Base-by-base conservation (phyloP, 2,329 filamentous ascomycete genomes). In the Mycosphaerella arachidis region DNA sequence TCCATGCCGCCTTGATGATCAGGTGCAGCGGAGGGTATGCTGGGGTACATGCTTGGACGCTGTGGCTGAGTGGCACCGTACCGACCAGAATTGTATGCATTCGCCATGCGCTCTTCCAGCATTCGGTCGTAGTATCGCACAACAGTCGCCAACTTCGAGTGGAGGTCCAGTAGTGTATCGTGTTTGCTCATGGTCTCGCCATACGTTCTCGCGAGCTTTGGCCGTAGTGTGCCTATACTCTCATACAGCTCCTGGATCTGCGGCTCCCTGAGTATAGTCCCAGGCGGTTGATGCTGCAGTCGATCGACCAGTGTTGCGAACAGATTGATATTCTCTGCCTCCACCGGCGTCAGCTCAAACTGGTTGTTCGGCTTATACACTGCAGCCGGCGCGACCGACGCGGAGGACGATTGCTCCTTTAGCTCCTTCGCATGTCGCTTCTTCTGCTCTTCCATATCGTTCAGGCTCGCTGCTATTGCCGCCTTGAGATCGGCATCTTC, bases 171-270 rank as follows among this genome's bases (percentile, higher is more conserved):
- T 9, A 99, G 82, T 0, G 93, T 94, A 73, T 99, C 92, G 75
- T 97, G 94, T 76, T 99, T 99, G 84, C 94, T 97, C 94, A 99
- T 97, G 0, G 94, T 97, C 78, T 99, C 94, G 57, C 94, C 94
- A 72, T 97, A 97, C 0, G 93, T 97, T 59, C 94, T 85, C 4
- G 94, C 94, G 57, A 99, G 81, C 75, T 99, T 99, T 1, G 94
- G 94, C 53, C 94, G 85, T 63, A 99, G 79, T 16, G 91, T 84
- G n/a, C 93, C 92, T 68, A 99, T 97, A 69, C 92, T 95, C 71
- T 97, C 94, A 73, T 99, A 99, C 4, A 99, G 81, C 76, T 99
- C 94, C 75, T 99, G 94, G 54, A 99, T 97, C 73, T 97, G 94
- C 1, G 94, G 94, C 71, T 99, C 94, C 53, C 94, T 84, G n/a